phyloP scores from a whole-genome alignment of 2,329 filamentous ascomycete genomes.

The Colletotrichum neosansevieriae region DNA sequence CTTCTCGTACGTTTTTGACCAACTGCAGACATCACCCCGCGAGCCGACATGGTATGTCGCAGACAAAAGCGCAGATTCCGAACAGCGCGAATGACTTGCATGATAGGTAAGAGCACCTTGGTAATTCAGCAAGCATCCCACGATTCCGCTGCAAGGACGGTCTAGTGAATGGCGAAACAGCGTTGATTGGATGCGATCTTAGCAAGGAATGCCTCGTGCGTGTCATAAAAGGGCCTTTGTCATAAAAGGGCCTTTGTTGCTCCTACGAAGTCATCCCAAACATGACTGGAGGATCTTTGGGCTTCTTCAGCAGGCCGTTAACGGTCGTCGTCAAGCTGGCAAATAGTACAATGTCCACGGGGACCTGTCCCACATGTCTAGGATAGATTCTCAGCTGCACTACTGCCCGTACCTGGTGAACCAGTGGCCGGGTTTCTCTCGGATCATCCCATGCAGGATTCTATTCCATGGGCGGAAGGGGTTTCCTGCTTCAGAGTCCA shows the following conservation, averaged over 20 bases:
- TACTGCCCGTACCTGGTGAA: neutral
- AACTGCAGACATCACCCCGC: neutral
- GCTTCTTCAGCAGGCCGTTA: slow-evolving; percentile 1
- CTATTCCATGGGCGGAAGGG: slow-evolving; percentile 12
- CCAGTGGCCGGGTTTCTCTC: slow-evolving; percentile 17
- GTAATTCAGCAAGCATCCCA: too few species aligned
- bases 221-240: too few species aligned
- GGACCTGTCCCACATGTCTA: too few species aligned
- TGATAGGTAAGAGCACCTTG: neutral
- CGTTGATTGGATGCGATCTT: too few species aligned
- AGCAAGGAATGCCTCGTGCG: too few species aligned
- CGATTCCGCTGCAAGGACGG: neutral
- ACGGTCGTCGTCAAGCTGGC: neutral
- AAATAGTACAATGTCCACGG: neutral
- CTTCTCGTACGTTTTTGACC: neutral
- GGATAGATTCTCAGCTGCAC: neutral
- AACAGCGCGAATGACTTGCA: slow-evolving; percentile 5
- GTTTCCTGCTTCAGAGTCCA: slow-evolving; percentile 17
- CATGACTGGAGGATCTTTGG: neutral
- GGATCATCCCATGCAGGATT: slow-evolving; percentile 28
- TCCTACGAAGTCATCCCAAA: neutral
- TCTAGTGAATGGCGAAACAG: too few species aligned
- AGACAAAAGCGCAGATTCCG: slow-evolving; percentile 4
- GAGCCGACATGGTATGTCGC: slow-evolving; percentile 20
- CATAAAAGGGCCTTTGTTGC: too few species aligned